Conservation (phyloP, 257 asterid genomes). For the Catharanthus roseus region DNA sequence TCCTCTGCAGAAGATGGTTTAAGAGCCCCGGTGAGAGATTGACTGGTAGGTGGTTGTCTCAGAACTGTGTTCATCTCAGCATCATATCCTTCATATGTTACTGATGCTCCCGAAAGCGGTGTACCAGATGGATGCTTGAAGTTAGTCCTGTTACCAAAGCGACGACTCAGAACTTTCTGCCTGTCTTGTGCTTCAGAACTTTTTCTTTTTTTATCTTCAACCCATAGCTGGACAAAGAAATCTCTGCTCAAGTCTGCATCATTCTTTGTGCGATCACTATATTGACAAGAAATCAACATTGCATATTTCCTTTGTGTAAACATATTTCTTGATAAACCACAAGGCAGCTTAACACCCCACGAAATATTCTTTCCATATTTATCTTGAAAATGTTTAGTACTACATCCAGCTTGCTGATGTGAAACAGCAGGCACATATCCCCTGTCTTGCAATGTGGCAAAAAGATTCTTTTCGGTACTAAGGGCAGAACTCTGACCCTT, state of each 20-base stretch:
- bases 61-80: slow-evolving; percentile 36
- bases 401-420: not conserved
- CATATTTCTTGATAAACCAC: slow-evolving; percentile 20
- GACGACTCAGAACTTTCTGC: slow-evolving; percentile 27
- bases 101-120: slow-evolving; percentile 41
- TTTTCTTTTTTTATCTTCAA: slow-evolving; percentile 47
- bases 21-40: slow-evolving; percentile 65
- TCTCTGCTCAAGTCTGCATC: slow-evolving; percentile 63
- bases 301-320: slow-evolving; percentile 24
- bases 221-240: slow-evolving; percentile 72
- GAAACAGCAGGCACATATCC: not conserved
- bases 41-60: slow-evolving; percentile 78
- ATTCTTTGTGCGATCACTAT: slow-evolving; percentile 30
- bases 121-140: slow-evolving; percentile 30
- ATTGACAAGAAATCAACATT: slow-evolving; percentile 29
- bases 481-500: not conserved
- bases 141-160: slow-evolving; percentile 24
- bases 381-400: not conserved
- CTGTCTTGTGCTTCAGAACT: slow-evolving; percentile 27
- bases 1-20: slow-evolving; percentile 75
- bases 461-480: not conserved
- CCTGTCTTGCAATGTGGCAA: not conserved
- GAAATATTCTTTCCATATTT: not conserved
- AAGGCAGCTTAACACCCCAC: slow-evolving; percentile 24
- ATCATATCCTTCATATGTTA: slow-evolving; percentile 27